Evolutionary conservation across 176 grass and related monocot genomes (phyloP).

Genomic region (Triticum monococcum): DNA sequence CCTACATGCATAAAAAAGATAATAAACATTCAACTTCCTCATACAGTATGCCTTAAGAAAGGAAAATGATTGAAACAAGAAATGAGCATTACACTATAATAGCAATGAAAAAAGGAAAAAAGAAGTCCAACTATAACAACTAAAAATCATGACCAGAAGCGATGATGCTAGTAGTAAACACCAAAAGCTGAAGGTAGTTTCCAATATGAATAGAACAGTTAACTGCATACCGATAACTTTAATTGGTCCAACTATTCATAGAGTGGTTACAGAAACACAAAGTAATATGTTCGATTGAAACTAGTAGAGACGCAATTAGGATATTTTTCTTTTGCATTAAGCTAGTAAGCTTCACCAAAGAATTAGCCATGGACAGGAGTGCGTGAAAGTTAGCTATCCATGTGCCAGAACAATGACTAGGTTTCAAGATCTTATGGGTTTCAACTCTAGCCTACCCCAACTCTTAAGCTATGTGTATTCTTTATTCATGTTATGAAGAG

Average conservation of each 20-base stretch:
- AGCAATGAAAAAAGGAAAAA: background rate
- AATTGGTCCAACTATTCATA: constrained; percentile 3
- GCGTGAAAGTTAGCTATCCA: too few relatives aligned
- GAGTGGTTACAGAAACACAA: background rate
- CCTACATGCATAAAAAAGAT: constrained; percentile 51
- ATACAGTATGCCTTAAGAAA: background rate
- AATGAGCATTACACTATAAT: background rate
- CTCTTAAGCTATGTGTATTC: background rate
- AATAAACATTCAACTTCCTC: background rate
- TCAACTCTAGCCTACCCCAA: too few relatives aligned
- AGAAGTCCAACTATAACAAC: constrained; percentile 10
- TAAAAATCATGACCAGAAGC: background rate
- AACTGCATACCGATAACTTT: constrained; percentile 14
- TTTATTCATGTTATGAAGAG: constrained; percentile 19
- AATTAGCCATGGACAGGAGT: too few relatives aligned
- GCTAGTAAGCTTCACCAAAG: background rate
- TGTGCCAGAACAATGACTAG: too few relatives aligned
- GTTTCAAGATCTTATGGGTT: too few relatives aligned
- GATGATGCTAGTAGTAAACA: background rate
- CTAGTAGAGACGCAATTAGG: background rate
- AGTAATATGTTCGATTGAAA: background rate
- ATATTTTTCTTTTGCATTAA: background rate
- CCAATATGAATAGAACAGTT: constrained; percentile 16
- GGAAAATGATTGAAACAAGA: background rate
- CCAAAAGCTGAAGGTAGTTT: constrained; percentile 6